Evolutionary conservation across 2,329 filamentous ascomycete species (phyloP), one percentile per base, ranked within the genome.

Genomic region (Myriosclerotinia scirpicola): DNA sequence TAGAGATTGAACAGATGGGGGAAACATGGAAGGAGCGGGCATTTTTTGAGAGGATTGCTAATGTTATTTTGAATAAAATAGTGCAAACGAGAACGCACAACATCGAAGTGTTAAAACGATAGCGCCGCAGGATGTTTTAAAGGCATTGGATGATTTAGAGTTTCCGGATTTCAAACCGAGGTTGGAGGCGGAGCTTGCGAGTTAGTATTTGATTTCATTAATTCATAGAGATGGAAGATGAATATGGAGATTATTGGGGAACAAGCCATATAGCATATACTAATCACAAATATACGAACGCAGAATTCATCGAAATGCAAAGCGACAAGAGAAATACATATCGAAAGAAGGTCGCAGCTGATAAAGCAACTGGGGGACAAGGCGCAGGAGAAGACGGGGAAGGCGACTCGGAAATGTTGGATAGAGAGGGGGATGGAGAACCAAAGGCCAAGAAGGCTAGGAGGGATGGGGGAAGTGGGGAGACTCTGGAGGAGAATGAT

Each of bases 101-200:
- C 79, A 79, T 59, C 83, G 84, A n/a, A 85, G 85, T 76, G 90
- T 92, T 76, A 93, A 93, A 80, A 94, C 90, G 0, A 90, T 95
- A 72, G 84, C 86, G 73, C 90, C 90, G 0, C 83, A 84, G 52
- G 90, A 94, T 75, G 90, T 95, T 52, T 87, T 93, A 74, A 87
- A 87, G 60, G 91, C 90, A 0, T 82, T 95, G 36, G 87, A 90
- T n/a, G 87, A 90, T 38, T 85, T 88, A 56, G 91, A 94, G 76
- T 91, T 91, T 69, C 79, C 81, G 59, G 83, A 82, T n/a, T 93
- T 93, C 75, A 81, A 92, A 66, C 84, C 85, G 17, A 82, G 87
- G 44, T 80, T 94, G 42, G 89, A 94, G 77, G 88, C 87, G 7
- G 91, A 94, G 77, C 89, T 93, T 75, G 85, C 86, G 53, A 92